Conservation (phyloP, 306 rosid species). For the Quercus glauca region DNA sequence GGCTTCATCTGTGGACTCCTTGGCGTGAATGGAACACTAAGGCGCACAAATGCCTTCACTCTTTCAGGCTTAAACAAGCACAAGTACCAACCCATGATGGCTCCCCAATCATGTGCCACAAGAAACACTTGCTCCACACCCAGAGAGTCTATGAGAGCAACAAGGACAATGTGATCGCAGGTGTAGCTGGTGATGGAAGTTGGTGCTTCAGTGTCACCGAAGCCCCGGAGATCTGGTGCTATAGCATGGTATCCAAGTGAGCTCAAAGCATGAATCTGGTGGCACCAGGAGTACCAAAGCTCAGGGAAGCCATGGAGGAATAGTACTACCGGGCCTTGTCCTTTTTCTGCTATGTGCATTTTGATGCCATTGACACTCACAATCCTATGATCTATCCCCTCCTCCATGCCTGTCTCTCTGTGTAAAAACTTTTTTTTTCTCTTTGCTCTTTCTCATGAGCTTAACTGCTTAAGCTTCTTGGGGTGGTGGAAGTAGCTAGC, state of each 20-base stretch:
- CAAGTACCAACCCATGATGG: conserved; percentile 30
- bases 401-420: conserved; percentile 20
- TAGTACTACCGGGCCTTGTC: conserved; percentile 29
- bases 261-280: conserved; percentile 26
- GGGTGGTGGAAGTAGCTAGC: neutral
- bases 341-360: conserved; percentile 37
- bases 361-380: conserved; percentile 35
- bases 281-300: conserved; percentile 37
- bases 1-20: conserved; percentile 22
- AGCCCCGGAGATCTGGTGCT: conserved; percentile 40
- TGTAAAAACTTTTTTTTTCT: neutral
- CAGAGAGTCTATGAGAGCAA: conserved; percentile 11
- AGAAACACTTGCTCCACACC: conserved; percentile 28
- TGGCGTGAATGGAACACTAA: conserved; percentile 27
- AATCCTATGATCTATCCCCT: conserved; percentile 9
- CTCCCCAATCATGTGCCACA: conserved; percentile 40
- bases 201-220: conserved; percentile 31
- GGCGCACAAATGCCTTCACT: conserved; percentile 34
- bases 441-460: neutral
- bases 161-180: conserved; percentile 2
- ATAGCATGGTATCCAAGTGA: conserved; percentile 27
- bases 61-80: conserved; percentile 30
- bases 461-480: neutral
- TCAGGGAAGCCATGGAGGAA: conserved; percentile 44
- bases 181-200: conserved; percentile 8